Evolutionary conservation across 495 filamentous ascomycete genomes (phyloP).

Genomic region (Chaetomium tenue): DNA sequence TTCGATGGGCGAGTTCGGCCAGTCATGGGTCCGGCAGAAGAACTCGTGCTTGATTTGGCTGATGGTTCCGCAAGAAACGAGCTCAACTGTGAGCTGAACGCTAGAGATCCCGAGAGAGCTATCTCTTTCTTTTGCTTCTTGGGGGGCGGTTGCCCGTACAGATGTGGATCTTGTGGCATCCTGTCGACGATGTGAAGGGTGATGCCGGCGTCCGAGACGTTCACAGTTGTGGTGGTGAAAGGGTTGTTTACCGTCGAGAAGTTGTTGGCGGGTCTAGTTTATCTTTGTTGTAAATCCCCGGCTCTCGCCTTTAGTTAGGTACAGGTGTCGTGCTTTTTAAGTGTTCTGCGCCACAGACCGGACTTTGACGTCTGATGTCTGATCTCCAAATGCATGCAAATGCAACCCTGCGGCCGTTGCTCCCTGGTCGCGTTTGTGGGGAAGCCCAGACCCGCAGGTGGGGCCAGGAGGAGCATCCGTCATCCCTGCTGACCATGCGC

Average conservation of each 20-base stretch:
- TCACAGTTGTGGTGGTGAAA: neutral
- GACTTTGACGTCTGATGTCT: neutral
- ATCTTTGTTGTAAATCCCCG: too few relatives aligned
- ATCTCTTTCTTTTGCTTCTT: conserved; percentile 60
- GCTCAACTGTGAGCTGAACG: conserved; percentile 75
- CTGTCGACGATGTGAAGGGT: conserved; percentile 12
- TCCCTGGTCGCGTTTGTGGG: neutral
- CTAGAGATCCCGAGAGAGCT: conserved; percentile 68
- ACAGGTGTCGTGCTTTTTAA: too few relatives aligned
- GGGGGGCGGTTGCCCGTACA: conserved; percentile 73
- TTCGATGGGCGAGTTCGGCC: conserved; percentile 67
- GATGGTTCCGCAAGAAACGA: conserved; percentile 62
- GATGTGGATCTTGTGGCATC: conserved; percentile 59
- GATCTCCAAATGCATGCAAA: neutral
- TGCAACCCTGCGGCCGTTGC: neutral
- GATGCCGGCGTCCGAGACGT: too few relatives aligned
- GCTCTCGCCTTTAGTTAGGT: too few relatives aligned
- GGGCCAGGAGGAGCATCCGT: neutral
- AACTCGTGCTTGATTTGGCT: conserved; percentile 10
- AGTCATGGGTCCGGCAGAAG: conserved; percentile 38
- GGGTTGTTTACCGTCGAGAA: neutral
- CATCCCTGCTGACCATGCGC: neutral
- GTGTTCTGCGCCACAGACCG: neutral
- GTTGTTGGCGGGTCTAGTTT: too few relatives aligned
- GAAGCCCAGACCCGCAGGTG: neutral